Conservation (phyloP, 1,284 basidiomycete genomes). For the Sutorius eximius region DNA sequence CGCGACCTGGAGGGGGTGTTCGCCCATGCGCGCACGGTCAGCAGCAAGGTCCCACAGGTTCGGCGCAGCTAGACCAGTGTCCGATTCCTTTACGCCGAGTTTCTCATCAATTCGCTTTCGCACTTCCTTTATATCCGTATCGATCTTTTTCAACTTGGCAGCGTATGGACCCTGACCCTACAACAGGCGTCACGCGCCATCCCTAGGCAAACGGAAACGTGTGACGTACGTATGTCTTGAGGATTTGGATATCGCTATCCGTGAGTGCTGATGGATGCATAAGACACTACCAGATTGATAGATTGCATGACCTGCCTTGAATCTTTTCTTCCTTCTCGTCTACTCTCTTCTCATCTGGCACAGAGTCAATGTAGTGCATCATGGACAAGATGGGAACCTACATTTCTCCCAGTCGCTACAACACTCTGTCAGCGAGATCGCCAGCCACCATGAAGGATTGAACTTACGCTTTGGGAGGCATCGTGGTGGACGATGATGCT, state of each 20-base stretch:
- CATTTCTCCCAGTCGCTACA: conserved; percentile 96
- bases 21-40: conserved; percentile 86
- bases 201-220: background rate
- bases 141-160: conserved; percentile 83
- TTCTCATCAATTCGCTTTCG: conserved; percentile 98
- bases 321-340: conserved; percentile 92
- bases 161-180: conserved; percentile 99
- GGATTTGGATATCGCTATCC: conserved; percentile 98
- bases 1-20: conserved; percentile 95
- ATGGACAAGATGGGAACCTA: conserved; percentile 39
- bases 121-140: conserved; percentile 92
- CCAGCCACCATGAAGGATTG: conserved; percentile 1
- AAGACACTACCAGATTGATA: background rate
- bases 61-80: conserved; percentile 95
- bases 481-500: conserved; percentile 37
- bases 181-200: conserved; percentile 1
- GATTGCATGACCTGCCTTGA: conserved; percentile 57
- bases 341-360: conserved; percentile 74
- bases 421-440: conserved; percentile 7
- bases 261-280: conserved; percentile 70
- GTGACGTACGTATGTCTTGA: conserved; percentile 88
- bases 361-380: conserved; percentile 9
- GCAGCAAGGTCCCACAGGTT: conserved; percentile 95
- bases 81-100: conserved; percentile 97
- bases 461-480: conserved; percentile 83